phyloP scores from a whole-genome alignment of 2,329 filamentous ascomycete species.

The Fusarium compactum region DNA sequence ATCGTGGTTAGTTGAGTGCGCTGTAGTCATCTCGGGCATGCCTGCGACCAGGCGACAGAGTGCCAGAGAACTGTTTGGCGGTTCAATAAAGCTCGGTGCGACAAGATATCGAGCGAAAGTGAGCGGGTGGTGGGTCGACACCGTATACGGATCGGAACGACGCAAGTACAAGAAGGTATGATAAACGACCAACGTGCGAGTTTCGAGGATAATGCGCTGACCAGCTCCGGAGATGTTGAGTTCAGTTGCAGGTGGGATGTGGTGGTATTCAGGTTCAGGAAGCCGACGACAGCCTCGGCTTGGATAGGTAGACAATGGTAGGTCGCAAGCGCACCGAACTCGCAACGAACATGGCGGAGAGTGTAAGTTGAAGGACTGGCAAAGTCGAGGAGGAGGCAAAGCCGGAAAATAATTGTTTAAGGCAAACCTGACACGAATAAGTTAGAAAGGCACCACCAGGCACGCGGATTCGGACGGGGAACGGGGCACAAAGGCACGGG shows the following conservation, averaged over 20 bases:
- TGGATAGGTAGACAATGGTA: slow-evolving; percentile 36
- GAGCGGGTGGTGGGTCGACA: slow-evolving; percentile 8
- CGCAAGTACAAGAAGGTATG: slow-evolving; percentile 13
- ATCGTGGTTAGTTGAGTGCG: slow-evolving; percentile 43
- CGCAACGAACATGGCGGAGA: slow-evolving; percentile 47
- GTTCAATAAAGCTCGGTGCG: slow-evolving; percentile 10
- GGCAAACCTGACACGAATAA: slow-evolving; percentile 37
- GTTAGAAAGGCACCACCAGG: slow-evolving; percentile 33
- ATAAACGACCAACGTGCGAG: slow-evolving; percentile 23
- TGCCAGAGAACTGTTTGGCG: slow-evolving; percentile 6
- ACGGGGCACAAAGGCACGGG: slow-evolving; percentile 44
- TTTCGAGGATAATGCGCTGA: slow-evolving; percentile 16
- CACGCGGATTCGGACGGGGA: slow-evolving; percentile 34
- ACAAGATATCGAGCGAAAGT: slow-evolving; percentile 4
- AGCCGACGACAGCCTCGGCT: slow-evolving; percentile 40
- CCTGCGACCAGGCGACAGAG: slow-evolving; percentile 15
- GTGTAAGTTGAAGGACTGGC: slow-evolving; percentile 14
- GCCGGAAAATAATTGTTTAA: slow-evolving; percentile 33
- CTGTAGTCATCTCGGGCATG: slow-evolving; percentile 41
- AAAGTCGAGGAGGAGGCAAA: slow-evolving; percentile 29
- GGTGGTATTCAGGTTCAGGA: slow-evolving; percentile 34
- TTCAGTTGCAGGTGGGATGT: slow-evolving; percentile 24
- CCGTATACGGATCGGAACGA: slow-evolving; percentile 13
- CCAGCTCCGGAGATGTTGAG: slow-evolving; percentile 13
- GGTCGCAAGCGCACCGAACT: slow-evolving; percentile 45